Evolutionary conservation across 2,329 filamentous ascomycete species (phyloP).

Genomic region (Diaporthe velutina): DNA sequence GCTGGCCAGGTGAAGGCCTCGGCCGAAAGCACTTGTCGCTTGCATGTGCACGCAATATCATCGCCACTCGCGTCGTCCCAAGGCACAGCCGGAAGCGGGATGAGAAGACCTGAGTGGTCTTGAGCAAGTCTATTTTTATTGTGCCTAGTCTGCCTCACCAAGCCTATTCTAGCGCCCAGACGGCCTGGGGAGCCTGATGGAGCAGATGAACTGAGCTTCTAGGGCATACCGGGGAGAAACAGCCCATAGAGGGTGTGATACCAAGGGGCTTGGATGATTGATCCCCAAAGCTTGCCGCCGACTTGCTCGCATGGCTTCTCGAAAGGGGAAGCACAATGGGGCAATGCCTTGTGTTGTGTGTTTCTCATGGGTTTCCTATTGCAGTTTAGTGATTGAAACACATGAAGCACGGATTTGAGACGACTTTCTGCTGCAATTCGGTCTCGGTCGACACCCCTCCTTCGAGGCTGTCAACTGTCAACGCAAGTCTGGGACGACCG

Average conservation of each 20-base stretch:
- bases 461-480: conserved; percentile 28
- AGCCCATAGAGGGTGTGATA: background rate
- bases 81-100: background rate
- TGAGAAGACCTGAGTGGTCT: background rate
- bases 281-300: background rate
- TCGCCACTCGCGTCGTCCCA: conserved; percentile 17
- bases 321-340: background rate
- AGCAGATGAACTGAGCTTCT: conserved; percentile 10
- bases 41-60: background rate
- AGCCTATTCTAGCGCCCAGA: conserved; percentile 7
- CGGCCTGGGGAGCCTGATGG: conserved; percentile 1
- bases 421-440: conserved; percentile 14
- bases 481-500: conserved; percentile 27
- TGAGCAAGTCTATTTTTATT: background rate
- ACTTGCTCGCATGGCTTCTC: conserved; percentile 9
- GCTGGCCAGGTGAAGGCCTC: background rate
- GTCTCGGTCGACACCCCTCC: conserved; percentile 18
- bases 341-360: conserved; percentile 13
- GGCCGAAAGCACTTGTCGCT: background rate
- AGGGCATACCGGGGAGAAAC: background rate
- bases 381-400: conserved; percentile 17
- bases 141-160: conserved; percentile 6
- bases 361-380: conserved; percentile 25
- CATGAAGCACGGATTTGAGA: conserved; percentile 31
- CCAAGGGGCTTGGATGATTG: background rate